Conservation (phyloP, 179 eudicot species). For the Heliamphora pulchella region DNA sequence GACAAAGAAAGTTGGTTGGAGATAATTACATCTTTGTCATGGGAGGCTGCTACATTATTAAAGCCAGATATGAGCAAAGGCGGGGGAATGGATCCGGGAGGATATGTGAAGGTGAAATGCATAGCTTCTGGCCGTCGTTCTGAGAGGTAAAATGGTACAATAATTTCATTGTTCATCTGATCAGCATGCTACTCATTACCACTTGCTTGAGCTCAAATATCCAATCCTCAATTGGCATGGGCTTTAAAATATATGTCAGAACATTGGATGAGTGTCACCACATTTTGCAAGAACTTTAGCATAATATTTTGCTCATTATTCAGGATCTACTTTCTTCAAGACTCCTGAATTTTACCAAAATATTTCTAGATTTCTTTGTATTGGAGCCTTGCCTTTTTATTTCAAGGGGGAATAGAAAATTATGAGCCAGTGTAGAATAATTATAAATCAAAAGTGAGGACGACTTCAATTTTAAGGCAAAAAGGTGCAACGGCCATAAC, state of each 20-base stretch:
- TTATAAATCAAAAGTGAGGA: neutral
- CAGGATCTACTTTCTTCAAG: neutral
- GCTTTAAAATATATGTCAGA: neutral
- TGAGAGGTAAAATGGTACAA: conserved; percentile 56
- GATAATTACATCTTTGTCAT: conserved; percentile 81
- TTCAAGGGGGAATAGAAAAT: neutral
- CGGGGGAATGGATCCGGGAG: conserved; percentile 99
- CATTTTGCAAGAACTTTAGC: neutral
- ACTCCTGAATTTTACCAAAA: neutral
- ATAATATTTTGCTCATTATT: neutral
- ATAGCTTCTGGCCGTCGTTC: conserved; percentile 74
- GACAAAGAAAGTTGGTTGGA: conserved; percentile 81
- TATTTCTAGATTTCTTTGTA: neutral
- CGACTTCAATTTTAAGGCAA: neutral
- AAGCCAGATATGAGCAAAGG: conserved; percentile 95
- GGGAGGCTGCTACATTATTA: conserved; percentile 92
- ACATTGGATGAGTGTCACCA: neutral
- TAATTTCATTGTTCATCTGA: neutral
- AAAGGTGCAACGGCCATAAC: neutral
- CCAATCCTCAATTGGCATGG: neutral
- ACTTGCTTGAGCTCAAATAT: neutral
- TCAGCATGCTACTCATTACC: neutral
- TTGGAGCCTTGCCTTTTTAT: neutral
- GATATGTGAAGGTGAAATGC: conserved; percentile 96
- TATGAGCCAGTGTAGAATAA: neutral